Evolutionary conservation across 768 basidiomycete genomes (phyloP).

Genomic region (Suillus occidentalis): DNA sequence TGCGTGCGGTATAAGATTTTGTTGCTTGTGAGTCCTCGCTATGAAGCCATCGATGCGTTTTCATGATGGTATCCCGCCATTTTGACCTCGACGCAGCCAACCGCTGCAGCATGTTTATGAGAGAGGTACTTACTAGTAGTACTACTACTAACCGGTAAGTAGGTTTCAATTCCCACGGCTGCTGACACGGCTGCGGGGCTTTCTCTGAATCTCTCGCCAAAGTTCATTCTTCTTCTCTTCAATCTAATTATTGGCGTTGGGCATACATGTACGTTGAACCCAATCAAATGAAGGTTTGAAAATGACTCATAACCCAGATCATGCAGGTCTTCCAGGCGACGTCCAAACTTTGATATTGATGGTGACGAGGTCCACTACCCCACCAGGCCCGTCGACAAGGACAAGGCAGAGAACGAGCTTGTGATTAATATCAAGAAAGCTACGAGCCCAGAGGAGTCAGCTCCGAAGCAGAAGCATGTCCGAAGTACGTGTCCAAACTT

Average conservation of each 20-base stretch:
- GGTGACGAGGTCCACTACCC: conserved; percentile 89
- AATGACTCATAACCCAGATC: conserved; percentile 4
- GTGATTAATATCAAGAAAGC: conserved; percentile 98
- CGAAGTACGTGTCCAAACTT: conserved; percentile 66
- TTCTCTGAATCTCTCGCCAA: not conserved
- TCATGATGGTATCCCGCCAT: conserved; percentile 9
- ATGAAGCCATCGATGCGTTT: conserved; percentile 18
- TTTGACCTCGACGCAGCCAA: conserved; percentile 12
- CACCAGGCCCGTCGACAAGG: conserved; percentile 96
- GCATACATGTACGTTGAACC: conserved; percentile 9
- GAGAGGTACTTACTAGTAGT: not conserved
- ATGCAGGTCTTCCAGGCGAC: conserved; percentile 34
- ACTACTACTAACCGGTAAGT: not conserved
- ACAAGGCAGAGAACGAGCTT: conserved; percentile 94
- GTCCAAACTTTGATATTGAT: conserved; percentile 61
- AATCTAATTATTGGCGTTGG: conserved; percentile 11
- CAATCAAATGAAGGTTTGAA: conserved; percentile 5
- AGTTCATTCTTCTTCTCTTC: not conserved
- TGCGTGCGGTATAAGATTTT: conserved; percentile 56
- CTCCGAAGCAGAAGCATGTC: conserved; percentile 99
- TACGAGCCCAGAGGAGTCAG: conserved; percentile 90
- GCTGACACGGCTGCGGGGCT: not conserved
- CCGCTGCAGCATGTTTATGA: conserved; percentile 1
- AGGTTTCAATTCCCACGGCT: conserved; percentile 1
- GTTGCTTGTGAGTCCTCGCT: conserved; percentile 24